Conservation (phyloP, 176 grass and related monocot genomes). For the Oryza brachyantha region DNA sequence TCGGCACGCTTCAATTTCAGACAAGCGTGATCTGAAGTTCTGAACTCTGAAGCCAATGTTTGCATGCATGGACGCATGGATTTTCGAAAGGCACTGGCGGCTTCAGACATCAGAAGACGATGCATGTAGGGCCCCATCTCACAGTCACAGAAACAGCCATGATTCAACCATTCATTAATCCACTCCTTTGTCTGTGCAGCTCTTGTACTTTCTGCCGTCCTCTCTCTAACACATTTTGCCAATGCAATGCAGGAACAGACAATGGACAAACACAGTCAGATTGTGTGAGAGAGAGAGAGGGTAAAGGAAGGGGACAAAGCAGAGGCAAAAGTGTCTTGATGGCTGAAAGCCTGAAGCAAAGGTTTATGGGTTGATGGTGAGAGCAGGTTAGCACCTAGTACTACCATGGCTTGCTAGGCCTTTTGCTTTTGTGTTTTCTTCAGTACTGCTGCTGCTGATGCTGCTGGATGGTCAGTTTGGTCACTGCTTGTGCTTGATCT, state of each 20-base stretch:
- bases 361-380: no score
- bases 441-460: background rate
- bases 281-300: background rate
- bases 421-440: slow-evolving; percentile 9
- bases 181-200: background rate
- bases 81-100: slow-evolving; percentile 48
- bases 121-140: background rate
- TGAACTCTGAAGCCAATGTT: slow-evolving; percentile 24
- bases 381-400: no score
- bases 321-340: background rate
- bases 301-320: slow-evolving; percentile 22
- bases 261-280: background rate
- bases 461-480: no score
- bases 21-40: slow-evolving; percentile 50
- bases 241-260: background rate
- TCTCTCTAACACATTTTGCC: background rate
- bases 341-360: slow-evolving; percentile 8
- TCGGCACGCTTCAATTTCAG: background rate
- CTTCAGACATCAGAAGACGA: background rate
- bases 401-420: background rate
- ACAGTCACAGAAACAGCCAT: background rate
- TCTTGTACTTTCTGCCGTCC: slow-evolving; percentile 18
- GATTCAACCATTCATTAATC: slow-evolving; percentile 23
- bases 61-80: slow-evolving; percentile 15
- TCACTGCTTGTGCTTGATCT: background rate